Evolutionary conservation across 108 stramenopile species (phyloP), one percentile per base, ranked within the genome.

Genomic region (Nitzschia sp.): DNA sequence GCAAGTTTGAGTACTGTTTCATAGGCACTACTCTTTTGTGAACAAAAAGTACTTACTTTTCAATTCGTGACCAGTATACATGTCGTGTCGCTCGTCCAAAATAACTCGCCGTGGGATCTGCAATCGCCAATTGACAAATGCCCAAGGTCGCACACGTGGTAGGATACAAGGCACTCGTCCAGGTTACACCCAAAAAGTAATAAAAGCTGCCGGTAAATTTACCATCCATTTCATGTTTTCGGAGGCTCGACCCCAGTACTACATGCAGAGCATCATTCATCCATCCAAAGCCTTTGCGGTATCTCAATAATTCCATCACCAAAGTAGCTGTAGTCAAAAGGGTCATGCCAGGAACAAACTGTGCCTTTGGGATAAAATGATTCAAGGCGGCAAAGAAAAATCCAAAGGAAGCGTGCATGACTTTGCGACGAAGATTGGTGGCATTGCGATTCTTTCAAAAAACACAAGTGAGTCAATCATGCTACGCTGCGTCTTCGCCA

Each of bases 201-300:
- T 94, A 94, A 58, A 94, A 86, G 28, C 73, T 68, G 54, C 93
- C 93, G 11, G 93, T 94, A 65, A 94, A 94, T 64, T 86, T 89
- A 0, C 93, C 93, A 66, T 91, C 88, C 93, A 94, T 94, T 76
- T 94, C 93, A 64, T 88, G 84, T 64, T 94, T 91, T 0, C 93
- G 78, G 32, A 94, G 49, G 1, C 72, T 57, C n/a, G 59, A 65
- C 9, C 93, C 93, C 38, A 94, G 49, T 26, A 82, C 28, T 59
- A 79, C 77, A 62, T 85, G 82, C 70, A 91, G 53, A 1, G 47
- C 60, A 13, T 77, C 51, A 64, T 94, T 94, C 80, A 94, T 91
- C 93, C 93, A 94, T 27, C 75, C 77, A 68, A 94, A 94, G 26
- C 87, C 86, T 47, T 82, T 76, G 17, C 80, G 76, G 54, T 94